These are phyloP conservation scores for Camellia granthamiana DNA, from an alignment of 148 eudicot species.

Conservation along the genomic window DNA sequence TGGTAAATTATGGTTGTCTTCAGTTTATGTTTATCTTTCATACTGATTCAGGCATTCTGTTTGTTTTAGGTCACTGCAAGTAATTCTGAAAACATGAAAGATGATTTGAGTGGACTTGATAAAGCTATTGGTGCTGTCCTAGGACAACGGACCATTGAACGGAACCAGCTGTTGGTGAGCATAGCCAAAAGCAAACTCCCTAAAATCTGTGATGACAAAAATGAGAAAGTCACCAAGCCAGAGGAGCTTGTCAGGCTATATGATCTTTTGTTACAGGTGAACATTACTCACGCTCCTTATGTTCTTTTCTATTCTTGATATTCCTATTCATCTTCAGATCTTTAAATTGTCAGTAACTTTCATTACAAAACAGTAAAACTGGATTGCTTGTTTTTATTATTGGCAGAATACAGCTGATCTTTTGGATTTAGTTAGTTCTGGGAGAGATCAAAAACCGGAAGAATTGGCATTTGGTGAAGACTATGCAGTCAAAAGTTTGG, in stretches of 20 bases:
- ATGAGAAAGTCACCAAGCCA: conserved; percentile 77
- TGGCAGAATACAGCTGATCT: conserved; percentile 87
- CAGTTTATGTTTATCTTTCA: not conserved
- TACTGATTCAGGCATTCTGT: conserved; percentile 16
- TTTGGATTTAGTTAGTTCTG: conserved; percentile 85
- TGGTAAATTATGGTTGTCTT: not conserved
- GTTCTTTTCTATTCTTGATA: not conserved
- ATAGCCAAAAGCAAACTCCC: conserved; percentile 81
- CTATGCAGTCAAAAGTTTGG: conserved; percentile 60
- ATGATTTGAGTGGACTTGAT: conserved; percentile 92
- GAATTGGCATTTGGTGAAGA: conserved; percentile 74
- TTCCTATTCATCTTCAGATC: conserved; percentile 5
- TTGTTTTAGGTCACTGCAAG: conserved; percentile 68
- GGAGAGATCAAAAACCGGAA: conserved; percentile 86
- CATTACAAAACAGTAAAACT: conserved; percentile 6
- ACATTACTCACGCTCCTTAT: not conserved
- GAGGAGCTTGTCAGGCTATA: conserved; percentile 94
- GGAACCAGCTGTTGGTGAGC: conserved; percentile 79
- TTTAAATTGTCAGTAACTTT: not conserved
- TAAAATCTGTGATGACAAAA: conserved; percentile 73
- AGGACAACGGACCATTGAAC: conserved; percentile 83
- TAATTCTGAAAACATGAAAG: conserved; percentile 77
- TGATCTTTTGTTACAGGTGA: conserved; percentile 86
- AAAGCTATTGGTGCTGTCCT: conserved; percentile 89
- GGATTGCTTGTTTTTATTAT: conserved; percentile 15